A percentile compares a stretch with the other conserved stretches of the same genome.
These are phyloP conservation scores for Spathaspora girioi DNA, from an alignment of 805 yeast genomes.

Conservation along the genomic window DNA sequence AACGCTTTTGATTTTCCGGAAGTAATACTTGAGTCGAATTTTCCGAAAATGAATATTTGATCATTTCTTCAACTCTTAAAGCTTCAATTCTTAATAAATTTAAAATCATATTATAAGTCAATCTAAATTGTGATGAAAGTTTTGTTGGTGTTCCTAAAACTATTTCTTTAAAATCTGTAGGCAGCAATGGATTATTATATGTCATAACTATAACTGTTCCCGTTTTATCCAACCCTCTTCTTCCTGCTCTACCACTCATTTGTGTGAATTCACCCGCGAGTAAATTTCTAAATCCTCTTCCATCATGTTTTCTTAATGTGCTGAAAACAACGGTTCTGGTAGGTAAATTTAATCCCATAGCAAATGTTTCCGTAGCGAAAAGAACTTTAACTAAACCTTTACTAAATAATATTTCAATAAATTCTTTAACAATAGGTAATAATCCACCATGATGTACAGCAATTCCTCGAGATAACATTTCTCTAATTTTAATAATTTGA, in stretches of 20 bases:
- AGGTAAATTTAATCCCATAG: slow-evolving; percentile 96
- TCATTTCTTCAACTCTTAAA: slow-evolving; percentile 95
- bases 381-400: slow-evolving; percentile 81
- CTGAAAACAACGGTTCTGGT: slow-evolving; percentile 94
- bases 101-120: slow-evolving; percentile 93
- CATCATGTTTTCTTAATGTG: slow-evolving; percentile 86
- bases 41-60: slow-evolving; percentile 91
- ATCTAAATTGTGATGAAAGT: slow-evolving; percentile 84
- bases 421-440: slow-evolving; percentile 88
- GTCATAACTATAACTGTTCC: slow-evolving; percentile 96
- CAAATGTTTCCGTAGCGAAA: slow-evolving; percentile 97
- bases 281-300: slow-evolving; percentile 72
- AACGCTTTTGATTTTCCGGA: slow-evolving; percentile 78
- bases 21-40: slow-evolving; percentile 78
- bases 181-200: slow-evolving; percentile 59
- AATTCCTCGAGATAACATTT: slow-evolving; percentile 82
- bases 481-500: slow-evolving; percentile 80
- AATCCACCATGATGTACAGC: slow-evolving; percentile 96
- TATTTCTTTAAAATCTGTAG: slow-evolving; percentile 67
- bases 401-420: slow-evolving; percentile 88
- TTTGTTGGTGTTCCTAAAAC: slow-evolving; percentile 88
- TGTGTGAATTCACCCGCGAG: slow-evolving; percentile 97
- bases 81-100: slow-evolving; percentile 92
- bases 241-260: slow-evolving; percentile 98
- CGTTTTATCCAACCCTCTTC: slow-evolving; percentile 89